phyloP scores from a whole-genome alignment of 805 yeast species.

The Torulaspora franciscae region DNA sequence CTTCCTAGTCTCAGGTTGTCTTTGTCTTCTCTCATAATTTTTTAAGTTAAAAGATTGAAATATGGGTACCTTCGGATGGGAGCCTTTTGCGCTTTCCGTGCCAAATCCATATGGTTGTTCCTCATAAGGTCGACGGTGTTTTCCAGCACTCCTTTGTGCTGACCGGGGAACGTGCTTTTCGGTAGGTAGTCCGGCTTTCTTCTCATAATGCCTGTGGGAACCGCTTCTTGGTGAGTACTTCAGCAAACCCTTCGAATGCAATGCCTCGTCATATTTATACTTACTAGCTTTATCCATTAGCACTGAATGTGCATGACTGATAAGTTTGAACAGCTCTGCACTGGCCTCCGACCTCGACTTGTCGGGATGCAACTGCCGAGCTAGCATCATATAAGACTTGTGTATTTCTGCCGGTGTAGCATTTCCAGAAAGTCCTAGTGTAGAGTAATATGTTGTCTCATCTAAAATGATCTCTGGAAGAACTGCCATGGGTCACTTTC shows the following conservation, averaged over 20 bases:
- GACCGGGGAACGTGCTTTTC: not conserved
- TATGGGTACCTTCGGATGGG: constrained; percentile 17
- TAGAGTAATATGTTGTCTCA: constrained; percentile 31
- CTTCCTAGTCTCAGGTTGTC: constrained; percentile 6
- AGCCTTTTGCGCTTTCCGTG: not conserved
- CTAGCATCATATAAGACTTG: constrained; percentile 73
- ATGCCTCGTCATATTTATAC: constrained; percentile 20
- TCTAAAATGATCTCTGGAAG: constrained; percentile 21
- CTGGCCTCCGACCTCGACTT: constrained; percentile 50
- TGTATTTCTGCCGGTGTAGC: constrained; percentile 44
- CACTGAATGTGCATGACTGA: constrained; percentile 32
- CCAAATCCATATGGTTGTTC: constrained; percentile 37
- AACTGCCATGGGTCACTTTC: constrained; percentile 5
- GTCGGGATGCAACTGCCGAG: constrained; percentile 74
- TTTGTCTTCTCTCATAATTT: constrained; percentile 22
- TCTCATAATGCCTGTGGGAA: constrained; percentile 1
- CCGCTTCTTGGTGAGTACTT: constrained; percentile 13
- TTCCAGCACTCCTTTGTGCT: constrained; percentile 2
- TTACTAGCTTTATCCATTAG: constrained; percentile 26
- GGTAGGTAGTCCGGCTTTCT: not conserved
- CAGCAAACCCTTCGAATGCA: constrained; percentile 20
- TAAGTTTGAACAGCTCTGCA: constrained; percentile 32
- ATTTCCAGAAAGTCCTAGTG: constrained; percentile 24
- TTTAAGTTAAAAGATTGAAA: constrained; percentile 30
- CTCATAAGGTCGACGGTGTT: constrained; percentile 30